These are phyloP conservation scores for Neurospora sp. DNA, from an alignment of 495 filamentous ascomycete species.

Conservation along the genomic window DNA sequence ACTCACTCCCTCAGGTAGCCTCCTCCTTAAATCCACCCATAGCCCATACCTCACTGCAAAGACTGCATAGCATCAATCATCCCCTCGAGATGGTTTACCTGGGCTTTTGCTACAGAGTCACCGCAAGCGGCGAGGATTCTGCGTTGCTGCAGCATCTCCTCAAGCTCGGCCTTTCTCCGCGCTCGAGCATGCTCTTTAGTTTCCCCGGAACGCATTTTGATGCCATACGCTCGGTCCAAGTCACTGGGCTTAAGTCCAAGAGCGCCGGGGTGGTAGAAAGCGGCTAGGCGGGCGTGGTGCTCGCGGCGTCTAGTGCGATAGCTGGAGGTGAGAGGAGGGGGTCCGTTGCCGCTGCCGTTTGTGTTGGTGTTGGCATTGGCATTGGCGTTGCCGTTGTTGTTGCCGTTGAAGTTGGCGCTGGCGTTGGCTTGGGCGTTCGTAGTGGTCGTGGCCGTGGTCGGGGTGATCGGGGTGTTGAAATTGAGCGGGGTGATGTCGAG, in stretches of 20 bases:
- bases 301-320: background rate
- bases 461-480: background rate
- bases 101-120: background rate
- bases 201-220: background rate
- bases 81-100: background rate
- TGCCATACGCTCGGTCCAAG: background rate
- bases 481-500: background rate
- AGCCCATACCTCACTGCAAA: background rate
- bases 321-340: background rate
- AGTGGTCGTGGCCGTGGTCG: background rate
- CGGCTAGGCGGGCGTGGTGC: too few species aligned
- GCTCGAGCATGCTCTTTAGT: background rate
- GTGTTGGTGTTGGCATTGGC: too few species aligned
- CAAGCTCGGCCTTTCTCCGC: background rate
- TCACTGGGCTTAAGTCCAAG: background rate
- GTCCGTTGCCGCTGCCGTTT: background rate
- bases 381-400: too few species aligned
- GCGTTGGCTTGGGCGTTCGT: background rate
- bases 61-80: background rate
- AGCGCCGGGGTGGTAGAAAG: background rate
- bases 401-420: too few species aligned
- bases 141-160: background rate
- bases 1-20: background rate
- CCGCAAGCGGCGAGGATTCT: background rate
- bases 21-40: background rate